Conservation (phyloP, 108 stramenopile species). For the Parietichytrium sp. region DNA sequence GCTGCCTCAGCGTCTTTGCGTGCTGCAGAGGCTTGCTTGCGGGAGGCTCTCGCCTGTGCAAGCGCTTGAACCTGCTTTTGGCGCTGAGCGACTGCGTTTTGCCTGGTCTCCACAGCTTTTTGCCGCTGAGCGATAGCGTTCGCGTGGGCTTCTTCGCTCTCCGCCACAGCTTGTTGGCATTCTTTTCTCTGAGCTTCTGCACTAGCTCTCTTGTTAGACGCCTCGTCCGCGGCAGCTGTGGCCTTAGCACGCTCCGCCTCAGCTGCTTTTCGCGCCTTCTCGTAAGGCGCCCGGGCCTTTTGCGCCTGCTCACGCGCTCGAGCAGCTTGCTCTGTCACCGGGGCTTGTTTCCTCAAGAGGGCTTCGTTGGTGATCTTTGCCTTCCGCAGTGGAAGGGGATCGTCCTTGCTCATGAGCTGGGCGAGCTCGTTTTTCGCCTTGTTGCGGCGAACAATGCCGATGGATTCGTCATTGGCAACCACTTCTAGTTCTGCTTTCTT, state of each 20-base stretch:
- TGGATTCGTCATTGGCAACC: neutral
- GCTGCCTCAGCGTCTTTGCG: neutral
- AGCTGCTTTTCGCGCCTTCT: conserved; percentile 14
- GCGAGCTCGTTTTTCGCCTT: conserved; percentile 2
- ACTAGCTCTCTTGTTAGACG: neutral
- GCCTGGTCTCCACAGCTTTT: conserved; percentile 7
- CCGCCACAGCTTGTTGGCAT: neutral
- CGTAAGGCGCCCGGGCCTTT: neutral
- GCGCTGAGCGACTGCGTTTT: conserved; percentile 9
- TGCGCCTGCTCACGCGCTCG: conserved; percentile 6
- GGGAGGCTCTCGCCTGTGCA: neutral
- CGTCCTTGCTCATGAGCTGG: neutral
- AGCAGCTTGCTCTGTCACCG: neutral
- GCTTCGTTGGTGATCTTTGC: conserved; percentile 28
- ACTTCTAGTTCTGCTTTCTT: neutral
- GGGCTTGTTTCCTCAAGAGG: conserved; percentile 1
- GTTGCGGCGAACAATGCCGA: neutral
- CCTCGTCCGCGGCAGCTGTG: neutral
- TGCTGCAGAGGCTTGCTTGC: neutral
- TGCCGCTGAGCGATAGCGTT: neutral
- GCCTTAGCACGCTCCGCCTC: conserved; percentile 35
- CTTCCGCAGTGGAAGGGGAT: conserved; percentile 26
- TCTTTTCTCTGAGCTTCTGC: conserved; percentile 13
- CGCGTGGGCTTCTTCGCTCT: conserved; percentile 3
- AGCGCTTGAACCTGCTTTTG: neutral